Conservation (phyloP, 106 monocot genomes). For the Cymbidium sinense region DNA sequence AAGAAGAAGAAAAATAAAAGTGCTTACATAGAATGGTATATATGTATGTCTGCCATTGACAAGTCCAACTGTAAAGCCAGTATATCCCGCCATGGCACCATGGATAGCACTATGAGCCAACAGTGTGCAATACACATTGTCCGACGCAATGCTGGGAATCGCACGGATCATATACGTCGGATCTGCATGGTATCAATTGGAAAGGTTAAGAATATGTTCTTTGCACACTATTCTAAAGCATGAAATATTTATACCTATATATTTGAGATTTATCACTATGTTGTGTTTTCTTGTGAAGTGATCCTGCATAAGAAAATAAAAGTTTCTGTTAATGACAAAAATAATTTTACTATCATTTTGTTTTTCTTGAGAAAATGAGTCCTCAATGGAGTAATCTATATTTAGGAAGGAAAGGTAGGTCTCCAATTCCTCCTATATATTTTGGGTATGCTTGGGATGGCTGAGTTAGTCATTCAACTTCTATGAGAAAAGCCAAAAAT, state of each 20-base stretch:
- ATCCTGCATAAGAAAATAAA: conserved; percentile 29
- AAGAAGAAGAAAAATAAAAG: not conserved
- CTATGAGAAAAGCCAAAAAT: no score
- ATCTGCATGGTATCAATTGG: conserved; percentile 20
- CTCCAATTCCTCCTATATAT: not conserved
- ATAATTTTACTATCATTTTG: not conserved
- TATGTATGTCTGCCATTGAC: conserved; percentile 63
- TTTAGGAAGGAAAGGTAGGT: not conserved
- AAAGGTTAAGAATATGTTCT: not conserved
- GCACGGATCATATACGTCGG: conserved; percentile 69
- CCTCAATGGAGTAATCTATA: not conserved
- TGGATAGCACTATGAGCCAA: conserved; percentile 51
- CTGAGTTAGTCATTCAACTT: no score
- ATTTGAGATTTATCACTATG: conserved; percentile 54
- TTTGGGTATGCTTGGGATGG: not conserved
- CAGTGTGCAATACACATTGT: conserved; percentile 62
- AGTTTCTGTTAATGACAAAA: not conserved
- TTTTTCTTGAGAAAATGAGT: not conserved
- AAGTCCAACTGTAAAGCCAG: conserved; percentile 57
- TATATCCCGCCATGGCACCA: conserved; percentile 75
- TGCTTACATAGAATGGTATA: conserved; percentile 59
- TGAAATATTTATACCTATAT: conserved; percentile 35
- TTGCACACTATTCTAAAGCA: not conserved
- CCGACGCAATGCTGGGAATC: conserved; percentile 58
- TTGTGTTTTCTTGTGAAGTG: conserved; percentile 35